A percentile compares a stretch with the other conserved stretches of the same genome.
These are phyloP conservation scores for Microcyclospora tardicrescens DNA, from an alignment of 2,329 filamentous ascomycete genomes.

Conservation along the genomic window DNA sequence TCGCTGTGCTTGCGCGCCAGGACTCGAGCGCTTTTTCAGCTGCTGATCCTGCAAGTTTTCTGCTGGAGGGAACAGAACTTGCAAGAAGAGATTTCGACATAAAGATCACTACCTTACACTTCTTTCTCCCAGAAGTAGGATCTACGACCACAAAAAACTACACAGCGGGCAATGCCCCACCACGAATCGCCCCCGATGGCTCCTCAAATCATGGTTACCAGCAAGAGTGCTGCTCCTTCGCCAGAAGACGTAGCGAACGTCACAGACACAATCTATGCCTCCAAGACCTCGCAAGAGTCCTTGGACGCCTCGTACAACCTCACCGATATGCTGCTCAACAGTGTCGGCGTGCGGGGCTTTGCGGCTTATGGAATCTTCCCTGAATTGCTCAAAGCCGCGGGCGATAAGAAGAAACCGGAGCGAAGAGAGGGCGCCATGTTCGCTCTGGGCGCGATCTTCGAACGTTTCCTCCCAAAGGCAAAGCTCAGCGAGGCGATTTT, in stretches of 20 bases:
- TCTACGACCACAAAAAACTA: not conserved
- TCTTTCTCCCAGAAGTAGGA: not conserved
- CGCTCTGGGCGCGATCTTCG: conserved; percentile 82
- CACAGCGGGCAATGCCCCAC: conserved; percentile 30
- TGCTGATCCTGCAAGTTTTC: too few species aligned
- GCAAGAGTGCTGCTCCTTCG: conserved; percentile 31
- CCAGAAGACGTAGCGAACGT: conserved; percentile 34
- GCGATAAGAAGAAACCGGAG: conserved; percentile 84
- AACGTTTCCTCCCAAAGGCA: conserved; percentile 69
- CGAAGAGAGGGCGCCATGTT: conserved; percentile 88
- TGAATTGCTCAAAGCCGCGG: conserved; percentile 61
- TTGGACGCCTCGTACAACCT: conserved; percentile 53
- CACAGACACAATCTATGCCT: conserved; percentile 32
- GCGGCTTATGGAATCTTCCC: conserved; percentile 48
- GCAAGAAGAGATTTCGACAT: too few species aligned
- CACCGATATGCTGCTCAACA: conserved; percentile 50
- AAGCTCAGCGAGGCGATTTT: conserved; percentile 70
- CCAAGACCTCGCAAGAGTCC: conserved; percentile 42
- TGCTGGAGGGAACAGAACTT: too few species aligned
- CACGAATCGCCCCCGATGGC: conserved; percentile 38
- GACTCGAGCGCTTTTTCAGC: too few species aligned
- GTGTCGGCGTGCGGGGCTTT: conserved; percentile 51
- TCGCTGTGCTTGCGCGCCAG: too few species aligned
- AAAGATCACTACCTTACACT: not conserved
- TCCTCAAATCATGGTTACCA: conserved; percentile 33